Conservation (phyloP, 345 rosid genomes). For the Eucalyptus regnans region DNA sequence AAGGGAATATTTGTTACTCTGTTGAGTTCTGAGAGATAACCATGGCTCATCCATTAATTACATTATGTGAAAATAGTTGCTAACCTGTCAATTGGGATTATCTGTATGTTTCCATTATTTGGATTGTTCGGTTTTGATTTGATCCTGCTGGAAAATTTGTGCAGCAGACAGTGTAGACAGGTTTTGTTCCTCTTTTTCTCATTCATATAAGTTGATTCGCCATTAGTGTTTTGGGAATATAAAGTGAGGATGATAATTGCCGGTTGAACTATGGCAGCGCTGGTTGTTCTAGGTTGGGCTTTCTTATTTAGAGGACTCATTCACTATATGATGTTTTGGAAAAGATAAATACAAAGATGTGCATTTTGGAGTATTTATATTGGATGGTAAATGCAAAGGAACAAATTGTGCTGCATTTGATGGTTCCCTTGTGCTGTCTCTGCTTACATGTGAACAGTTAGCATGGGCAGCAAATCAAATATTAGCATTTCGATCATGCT, state of each 20-base stretch:
- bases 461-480: background rate
- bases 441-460: background rate
- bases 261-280: background rate
- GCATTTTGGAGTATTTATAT: background rate
- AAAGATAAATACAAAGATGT: background rate
- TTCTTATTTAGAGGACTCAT: background rate
- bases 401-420: background rate
- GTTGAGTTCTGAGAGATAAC: background rate
- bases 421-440: background rate
- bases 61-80: background rate
- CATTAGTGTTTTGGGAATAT: background rate
- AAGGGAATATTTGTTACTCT: background rate
- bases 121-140: background rate
- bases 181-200: background rate
- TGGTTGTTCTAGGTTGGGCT: background rate
- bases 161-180: background rate
- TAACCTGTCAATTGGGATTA: background rate
- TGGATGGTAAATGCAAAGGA: background rate
- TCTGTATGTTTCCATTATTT: background rate
- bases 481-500: background rate
- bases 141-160: background rate
- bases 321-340: background rate
- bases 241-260: background rate
- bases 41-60: background rate
- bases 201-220: background rate